phyloP scores from a whole-genome alignment of 148 eudicot genomes.

The Amaranthus cruentus region DNA sequence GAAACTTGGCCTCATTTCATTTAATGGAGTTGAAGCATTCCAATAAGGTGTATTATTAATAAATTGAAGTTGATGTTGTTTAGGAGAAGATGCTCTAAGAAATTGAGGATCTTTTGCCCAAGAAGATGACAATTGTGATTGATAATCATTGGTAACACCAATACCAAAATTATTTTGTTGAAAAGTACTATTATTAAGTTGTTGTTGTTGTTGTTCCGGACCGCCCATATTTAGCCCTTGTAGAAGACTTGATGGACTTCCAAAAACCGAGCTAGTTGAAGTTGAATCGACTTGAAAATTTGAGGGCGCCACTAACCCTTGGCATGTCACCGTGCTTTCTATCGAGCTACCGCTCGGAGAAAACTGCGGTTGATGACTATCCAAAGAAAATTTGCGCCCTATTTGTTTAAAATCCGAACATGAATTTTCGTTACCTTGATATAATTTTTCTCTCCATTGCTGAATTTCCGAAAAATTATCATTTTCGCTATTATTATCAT shows the following conservation, averaged over 20 bases:
- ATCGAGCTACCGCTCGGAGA: conserved; percentile 37
- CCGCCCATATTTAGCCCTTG: conserved; percentile 25
- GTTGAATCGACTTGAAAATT: conserved; percentile 41
- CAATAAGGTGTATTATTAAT: conserved; percentile 63
- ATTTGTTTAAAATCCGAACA: conserved; percentile 25
- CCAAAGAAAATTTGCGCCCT: conserved; percentile 46
- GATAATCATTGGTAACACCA: neutral
- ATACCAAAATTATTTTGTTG: conserved; percentile 26
- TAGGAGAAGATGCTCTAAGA: conserved; percentile 30
- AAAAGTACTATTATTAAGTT: neutral
- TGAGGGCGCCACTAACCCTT: conserved; percentile 17
- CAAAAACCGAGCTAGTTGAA: conserved; percentile 26
- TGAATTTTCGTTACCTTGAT: conserved; percentile 28
- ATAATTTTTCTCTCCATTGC: conserved; percentile 44
- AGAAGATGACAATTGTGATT: conserved; percentile 22
- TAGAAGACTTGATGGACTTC: conserved; percentile 35
- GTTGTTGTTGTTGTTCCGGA: neutral
- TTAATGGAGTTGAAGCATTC: conserved; percentile 50
- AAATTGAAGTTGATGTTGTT: conserved; percentile 53
- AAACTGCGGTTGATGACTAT: conserved; percentile 35
- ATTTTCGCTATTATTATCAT: too few species aligned
- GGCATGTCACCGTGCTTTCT: conserved; percentile 34
- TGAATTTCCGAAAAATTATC: conserved; percentile 19
- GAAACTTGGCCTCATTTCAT: conserved; percentile 48
- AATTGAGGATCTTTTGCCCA: conserved; percentile 54